A percentile compares a stretch with the other conserved stretches of the same genome.
phyloP scores from a whole-genome alignment of 2,329 filamentous ascomycete species.

The Neonectria ditissima region DNA sequence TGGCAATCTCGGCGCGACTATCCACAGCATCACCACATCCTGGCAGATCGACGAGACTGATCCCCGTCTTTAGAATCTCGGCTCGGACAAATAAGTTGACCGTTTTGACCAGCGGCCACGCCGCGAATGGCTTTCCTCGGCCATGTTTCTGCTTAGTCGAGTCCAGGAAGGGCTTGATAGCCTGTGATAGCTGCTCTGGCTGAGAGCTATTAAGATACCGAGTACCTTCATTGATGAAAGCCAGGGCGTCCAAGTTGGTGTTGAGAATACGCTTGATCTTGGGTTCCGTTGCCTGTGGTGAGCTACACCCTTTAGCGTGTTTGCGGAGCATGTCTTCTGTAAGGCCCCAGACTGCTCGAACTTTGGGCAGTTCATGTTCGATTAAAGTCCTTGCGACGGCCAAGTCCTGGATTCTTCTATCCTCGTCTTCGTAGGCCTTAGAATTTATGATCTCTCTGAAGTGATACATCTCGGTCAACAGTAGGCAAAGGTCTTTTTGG shows the following conservation, averaged over 20 bases:
- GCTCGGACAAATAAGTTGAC: constrained; percentile 59
- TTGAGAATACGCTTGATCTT: constrained; percentile 30
- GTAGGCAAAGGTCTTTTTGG: constrained; percentile 21
- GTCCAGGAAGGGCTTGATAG: constrained; percentile 46
- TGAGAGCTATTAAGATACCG: constrained; percentile 11
- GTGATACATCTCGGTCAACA: constrained; percentile 32
- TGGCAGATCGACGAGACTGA: constrained; percentile 65
- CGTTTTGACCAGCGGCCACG: constrained; percentile 53
- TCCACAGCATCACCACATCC: constrained; percentile 58
- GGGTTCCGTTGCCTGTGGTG: no score
- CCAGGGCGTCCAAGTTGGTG: constrained; percentile 11
- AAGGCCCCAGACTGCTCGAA: constrained; percentile 40
- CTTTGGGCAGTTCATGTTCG: constrained; percentile 34
- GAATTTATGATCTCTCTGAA: neutral
- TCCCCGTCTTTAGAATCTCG: constrained; percentile 59
- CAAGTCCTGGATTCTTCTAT: constrained; percentile 11
- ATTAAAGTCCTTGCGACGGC: constrained; percentile 14
- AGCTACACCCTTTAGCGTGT: no score
- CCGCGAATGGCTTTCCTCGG: constrained; percentile 30
- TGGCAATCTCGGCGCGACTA: constrained; percentile 43
- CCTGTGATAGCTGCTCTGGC: constrained; percentile 13
- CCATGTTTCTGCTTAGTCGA: constrained; percentile 26
- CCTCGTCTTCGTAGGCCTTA: constrained; percentile 25
- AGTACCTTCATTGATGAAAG: constrained; percentile 10
- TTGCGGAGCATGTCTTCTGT: constrained; percentile 16